Evolutionary conservation across 2,329 filamentous ascomycete genomes (phyloP), one percentile per base, ranked within the genome.

Genomic region (Aureobasidium sp.): DNA sequence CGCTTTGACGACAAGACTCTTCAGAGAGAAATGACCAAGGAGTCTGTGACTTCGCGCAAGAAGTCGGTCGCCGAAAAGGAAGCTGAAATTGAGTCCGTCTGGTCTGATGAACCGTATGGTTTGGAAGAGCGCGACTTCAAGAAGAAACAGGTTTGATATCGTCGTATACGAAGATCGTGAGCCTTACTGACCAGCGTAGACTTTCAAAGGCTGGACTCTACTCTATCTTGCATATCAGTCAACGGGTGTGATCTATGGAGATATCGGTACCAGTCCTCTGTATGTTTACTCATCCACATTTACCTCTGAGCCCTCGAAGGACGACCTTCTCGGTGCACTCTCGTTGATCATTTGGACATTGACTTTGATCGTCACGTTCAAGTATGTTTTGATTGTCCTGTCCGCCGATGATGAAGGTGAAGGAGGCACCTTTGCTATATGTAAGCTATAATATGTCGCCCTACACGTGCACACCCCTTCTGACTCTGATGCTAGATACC

Each of bases 221-320:
- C 8, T 62, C 11, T 58, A 42, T 80, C 77, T 86, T 47, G 81
- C 84, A 29, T 88, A 86, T 68, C 85, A 88, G 72, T 84, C 81
- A 3, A 82, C 80, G 34, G 85, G 86, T 55, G 83, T 86, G 44
- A 88, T 88, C 55, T 88, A 89, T 64, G 86, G 86, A 29, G 86
- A 89, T 66, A 87, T 88, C 67, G 86, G 85, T 61, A 84, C 76
- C 6, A 84, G 80, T 63, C 85, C 85, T n/a, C 81, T 89, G 21
- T 89, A 89, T 67, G 86, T 89, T 21, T 89, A 77, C 71, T 88
- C 85, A 21, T 85, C 83, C n/a, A 87, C 84, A 0, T 89, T 89
- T 67, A 63, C 45, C 16, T 73, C 75, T 3, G 73, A 79, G 16
- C 85, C 85, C 0, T 77, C 74, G 7, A 80, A 81, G 66, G 76